Base-by-base conservation (phyloP, 768 basidiomycete genomes). In the Tricholoma flavovirens region DNA sequence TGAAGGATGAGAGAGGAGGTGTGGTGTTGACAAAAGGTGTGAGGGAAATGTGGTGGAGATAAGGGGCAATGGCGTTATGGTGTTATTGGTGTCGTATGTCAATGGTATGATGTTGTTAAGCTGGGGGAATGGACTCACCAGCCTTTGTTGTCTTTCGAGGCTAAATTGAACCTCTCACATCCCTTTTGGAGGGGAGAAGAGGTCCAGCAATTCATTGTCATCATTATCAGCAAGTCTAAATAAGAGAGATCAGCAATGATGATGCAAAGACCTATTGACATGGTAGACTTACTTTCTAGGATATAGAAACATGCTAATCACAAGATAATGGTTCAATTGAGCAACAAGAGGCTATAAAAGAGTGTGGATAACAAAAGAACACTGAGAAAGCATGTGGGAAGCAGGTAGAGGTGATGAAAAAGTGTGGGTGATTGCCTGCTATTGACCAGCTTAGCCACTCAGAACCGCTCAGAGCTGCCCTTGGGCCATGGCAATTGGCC, bases 1-100 rank as follows among this genome's bases (percentile, higher is more conserved):
- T 17, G n/a, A 40, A 40, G 35, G 35, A 36, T 14, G 12, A 36
- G 35, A 12, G 32, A 32, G 32, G 32, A 32, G 32, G 32, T 32
- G 32, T 32, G 32, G 32, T 32, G 35, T 12, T 36, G 35, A 36
- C 35, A 36, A 36, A 36, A 36, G 35, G 11, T 36, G 35, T 3
- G 12, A 36, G 35, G 35, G 11, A 36, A 36, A 36, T 36, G 35
- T 5, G 35, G 35, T 36, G 35, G 35, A 12, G 11, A 36, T 36
- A 12, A 36, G 35, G 35, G 35, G 35, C 35, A 36, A 36, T 12
- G 3, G 35, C 35, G 14, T 36, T 36, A 71, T 71, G 55, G 38
- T 17, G 11, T n/a, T 40, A 40, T 40, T 40, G n/a, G 15, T 40
- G 38, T 17, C 11, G 11, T n/a, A 40, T 40, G 38, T 17, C 38